A percentile compares a stretch with the other conserved stretches of the same genome.
Conservation (phyloP, 2,329 filamentous ascomycete species). For the Stagonosporopsis rhizophila region DNA sequence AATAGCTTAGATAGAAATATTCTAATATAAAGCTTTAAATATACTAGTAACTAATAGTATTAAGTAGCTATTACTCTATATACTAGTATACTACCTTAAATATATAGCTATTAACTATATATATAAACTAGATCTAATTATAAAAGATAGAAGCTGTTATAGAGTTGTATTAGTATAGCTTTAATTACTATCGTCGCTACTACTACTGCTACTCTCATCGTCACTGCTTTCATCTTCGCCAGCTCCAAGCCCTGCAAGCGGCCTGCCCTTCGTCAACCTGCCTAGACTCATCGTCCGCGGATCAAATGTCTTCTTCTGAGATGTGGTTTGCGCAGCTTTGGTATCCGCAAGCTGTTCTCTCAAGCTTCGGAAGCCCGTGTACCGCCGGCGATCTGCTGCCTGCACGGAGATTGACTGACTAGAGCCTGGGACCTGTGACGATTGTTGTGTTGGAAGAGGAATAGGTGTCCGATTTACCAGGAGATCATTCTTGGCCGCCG, state of each 20-base stretch:
- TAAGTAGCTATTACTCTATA: too few species aligned
- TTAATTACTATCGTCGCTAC: constrained; percentile 18
- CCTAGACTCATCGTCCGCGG: constrained; percentile 19
- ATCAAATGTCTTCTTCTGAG: constrained; percentile 19
- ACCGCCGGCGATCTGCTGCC: constrained; percentile 18
- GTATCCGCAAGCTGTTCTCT: constrained; percentile 24
- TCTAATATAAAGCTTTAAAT: too few species aligned
- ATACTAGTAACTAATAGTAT: too few species aligned
- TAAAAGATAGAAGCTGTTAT: too few species aligned
- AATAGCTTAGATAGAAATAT: too few species aligned
- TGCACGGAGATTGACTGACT: constrained; percentile 20
- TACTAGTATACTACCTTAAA: too few species aligned
- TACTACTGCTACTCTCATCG: constrained; percentile 14
- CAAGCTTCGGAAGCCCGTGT: constrained; percentile 21
- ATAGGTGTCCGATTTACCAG: constrained; percentile 11
- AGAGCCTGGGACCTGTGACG: constrained; percentile 14
- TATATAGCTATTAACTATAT: too few species aligned
- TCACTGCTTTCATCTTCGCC: constrained; percentile 17
- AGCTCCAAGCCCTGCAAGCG: neutral
- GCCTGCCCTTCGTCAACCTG: constrained; percentile 12
- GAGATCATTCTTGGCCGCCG: constrained; percentile 9
- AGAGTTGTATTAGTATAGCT: too few species aligned
- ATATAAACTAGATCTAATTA: too few species aligned
- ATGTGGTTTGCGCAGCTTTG: constrained; percentile 10
- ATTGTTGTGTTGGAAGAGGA: constrained; percentile 16